Evolutionary conservation across 2,329 filamentous ascomycete genomes (phyloP), one percentile per base, ranked within the genome.

Genomic region (Aspergillus sp.): DNA sequence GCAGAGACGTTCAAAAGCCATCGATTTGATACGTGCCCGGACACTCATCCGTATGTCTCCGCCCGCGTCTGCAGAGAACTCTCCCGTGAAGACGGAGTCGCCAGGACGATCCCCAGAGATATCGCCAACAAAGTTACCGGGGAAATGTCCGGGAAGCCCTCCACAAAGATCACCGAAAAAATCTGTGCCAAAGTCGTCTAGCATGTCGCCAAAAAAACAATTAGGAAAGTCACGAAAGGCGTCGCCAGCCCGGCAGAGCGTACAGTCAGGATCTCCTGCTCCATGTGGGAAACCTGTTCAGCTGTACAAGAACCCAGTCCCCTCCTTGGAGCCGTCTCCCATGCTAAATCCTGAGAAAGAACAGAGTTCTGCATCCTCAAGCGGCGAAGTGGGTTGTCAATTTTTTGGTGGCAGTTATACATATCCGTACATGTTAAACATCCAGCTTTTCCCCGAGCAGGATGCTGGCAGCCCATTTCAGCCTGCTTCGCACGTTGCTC

Each of bases 21-120:
- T 57, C 19, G 41, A 43, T 20, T 35, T 56, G 23, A 45, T 58
- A 33, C 51, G 51, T 17, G 38, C 49, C 37, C 41, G 50, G 25
- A 54, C 55, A 13, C 20, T 45, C 27, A 44, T 44, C 42, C 49
- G 54, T 3, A 38, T 47, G 7, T 50, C 49, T 35, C 33, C n/a
- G 4, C 10, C 39, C n/a, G 7, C 4, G 20, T 41, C 37, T 10
- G n/a, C 33, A 15, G 33, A 37, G 33, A 37, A 37, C 13, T 37
- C 33, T 3, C 33, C 33, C 33, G 33, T 37, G n/a, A 37, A 17
- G 33, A 7, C 33, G 33, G 33, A 37, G 33, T 37, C n/a, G 6
- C 33, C 33, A 37, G 33, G 33, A 4, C n/a, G 12, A 37, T 37
- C 33, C 33, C 33, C 33, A 37, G 9, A 37, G 33, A 7, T n/a